These are phyloP conservation scores for Leccinum incarnatum DNA, from an alignment of 768 basidiomycete species.

Conservation along the genomic window DNA sequence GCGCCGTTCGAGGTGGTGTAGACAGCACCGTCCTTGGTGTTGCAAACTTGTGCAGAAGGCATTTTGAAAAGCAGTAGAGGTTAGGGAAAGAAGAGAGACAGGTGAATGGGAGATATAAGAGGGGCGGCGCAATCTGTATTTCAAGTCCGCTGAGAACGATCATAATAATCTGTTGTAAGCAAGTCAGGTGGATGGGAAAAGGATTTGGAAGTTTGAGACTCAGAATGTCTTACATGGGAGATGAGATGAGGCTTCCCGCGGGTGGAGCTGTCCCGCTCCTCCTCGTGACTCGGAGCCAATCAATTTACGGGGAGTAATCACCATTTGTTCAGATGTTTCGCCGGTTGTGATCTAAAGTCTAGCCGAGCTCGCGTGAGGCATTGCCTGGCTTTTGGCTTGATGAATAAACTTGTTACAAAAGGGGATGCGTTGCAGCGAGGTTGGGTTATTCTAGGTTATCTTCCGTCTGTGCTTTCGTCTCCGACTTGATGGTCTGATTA, in stretches of 20 bases:
- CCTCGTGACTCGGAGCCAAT: slow-evolving; percentile 3
- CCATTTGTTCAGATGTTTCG: not conserved
- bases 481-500: not conserved
- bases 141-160: slow-evolving; percentile 27
- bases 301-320: not conserved
- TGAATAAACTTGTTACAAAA: not conserved
- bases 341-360: not conserved
- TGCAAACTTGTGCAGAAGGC: slow-evolving; percentile 62
- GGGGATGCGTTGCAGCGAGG: not conserved
- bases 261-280: not conserved
- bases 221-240: slow-evolving; percentile 13
- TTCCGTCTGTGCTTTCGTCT: not conserved
- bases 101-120: slow-evolving; percentile 10
- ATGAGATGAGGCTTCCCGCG: not conserved
- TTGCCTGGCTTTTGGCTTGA: not conserved
- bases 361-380: not conserved
- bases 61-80: slow-evolving; percentile 35
- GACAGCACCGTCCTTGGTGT: slow-evolving; percentile 50
- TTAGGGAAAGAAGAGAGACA: not conserved
- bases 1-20: slow-evolving; percentile 90
- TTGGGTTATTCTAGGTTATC: not conserved
- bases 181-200: slow-evolving; percentile 9
- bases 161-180: slow-evolving; percentile 10
- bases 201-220: not conserved
- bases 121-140: slow-evolving; percentile 2